Percentiles rank a stretch among this genome's conserved stretches.
These are phyloP conservation scores for Hymenotorrendiella dingleyae DNA, from an alignment of 2,329 filamentous ascomycete species.

Conservation along the genomic window DNA sequence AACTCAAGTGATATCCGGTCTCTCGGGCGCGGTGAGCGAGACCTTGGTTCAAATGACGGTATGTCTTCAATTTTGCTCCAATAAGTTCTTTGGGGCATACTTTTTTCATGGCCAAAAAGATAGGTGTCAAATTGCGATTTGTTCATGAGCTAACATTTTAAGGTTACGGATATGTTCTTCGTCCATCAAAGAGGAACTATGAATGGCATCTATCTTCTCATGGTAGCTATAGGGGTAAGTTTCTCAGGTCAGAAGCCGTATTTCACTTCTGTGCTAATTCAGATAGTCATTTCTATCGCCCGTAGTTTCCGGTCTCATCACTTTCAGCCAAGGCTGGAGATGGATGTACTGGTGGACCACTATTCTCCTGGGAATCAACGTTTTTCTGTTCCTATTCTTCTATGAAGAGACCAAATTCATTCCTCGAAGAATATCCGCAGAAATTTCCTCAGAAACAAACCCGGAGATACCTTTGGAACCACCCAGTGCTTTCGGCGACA, in stretches of 20 bases:
- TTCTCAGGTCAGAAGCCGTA: not conserved
- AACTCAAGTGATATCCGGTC: conserved; percentile 38
- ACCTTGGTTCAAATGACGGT: conserved; percentile 40
- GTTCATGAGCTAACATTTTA: not conserved
- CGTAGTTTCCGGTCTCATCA: conserved; percentile 35
- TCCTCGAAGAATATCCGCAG: conserved; percentile 1
- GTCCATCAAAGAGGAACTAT: conserved; percentile 41
- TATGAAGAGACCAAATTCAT: conserved; percentile 38
- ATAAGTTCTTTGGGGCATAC: no score
- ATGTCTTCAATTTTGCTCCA: not conserved
- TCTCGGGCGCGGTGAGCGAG: conserved; percentile 39
- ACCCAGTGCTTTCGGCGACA: no score
- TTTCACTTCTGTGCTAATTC: not conserved
- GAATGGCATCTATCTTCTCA: conserved; percentile 41
- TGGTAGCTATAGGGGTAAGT: conserved; percentile 25
- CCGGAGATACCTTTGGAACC: no score
- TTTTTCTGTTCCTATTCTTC: conserved; percentile 37
- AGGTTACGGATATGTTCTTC: conserved; percentile 42
- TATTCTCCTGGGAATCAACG: conserved; percentile 34
- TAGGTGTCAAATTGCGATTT: not conserved
- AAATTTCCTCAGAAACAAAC: not conserved
- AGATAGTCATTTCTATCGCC: conserved; percentile 32
- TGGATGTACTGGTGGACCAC: conserved; percentile 44
- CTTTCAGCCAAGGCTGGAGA: conserved; percentile 39
- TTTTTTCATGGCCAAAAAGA: no score